These are phyloP conservation scores for Porogramme epimiltina DNA, from an alignment of 1,284 basidiomycete species.

Conservation along the genomic window DNA sequence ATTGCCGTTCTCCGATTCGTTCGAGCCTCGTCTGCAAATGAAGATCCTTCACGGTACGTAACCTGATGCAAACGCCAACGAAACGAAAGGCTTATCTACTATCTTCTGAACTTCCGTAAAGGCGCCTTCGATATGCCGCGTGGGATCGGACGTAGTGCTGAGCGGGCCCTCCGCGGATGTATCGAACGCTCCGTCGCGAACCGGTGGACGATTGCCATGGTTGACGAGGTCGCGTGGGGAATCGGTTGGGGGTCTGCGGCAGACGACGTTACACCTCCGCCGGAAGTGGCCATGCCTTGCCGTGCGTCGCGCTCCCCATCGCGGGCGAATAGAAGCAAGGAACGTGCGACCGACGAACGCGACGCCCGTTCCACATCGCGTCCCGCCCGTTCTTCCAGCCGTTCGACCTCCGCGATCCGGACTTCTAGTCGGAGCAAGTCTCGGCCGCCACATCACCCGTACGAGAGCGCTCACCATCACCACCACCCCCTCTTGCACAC, in stretches of 20 bases:
- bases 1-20: conserved; percentile 85
- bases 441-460: conserved; percentile 22
- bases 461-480: conserved; percentile 16
- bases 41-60: conserved; percentile 84
- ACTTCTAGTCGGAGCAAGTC: conserved; percentile 30
- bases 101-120: conserved; percentile 33
- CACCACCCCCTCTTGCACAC: conserved; percentile 19
- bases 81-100: conserved; percentile 11
- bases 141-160: conserved; percentile 68
- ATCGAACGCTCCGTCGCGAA: conserved; percentile 58
- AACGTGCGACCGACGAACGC: conserved; percentile 27
- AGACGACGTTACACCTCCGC: conserved; percentile 38
- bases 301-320: conserved; percentile 23
- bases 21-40: conserved; percentile 87
- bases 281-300: conserved; percentile 20
- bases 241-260: conserved; percentile 69
- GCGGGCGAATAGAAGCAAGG: conserved; percentile 17
- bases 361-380: conserved; percentile 26
- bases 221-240: conserved; percentile 80
- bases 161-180: conserved; percentile 76
- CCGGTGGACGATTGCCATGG: conserved; percentile 76
- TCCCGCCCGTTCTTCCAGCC: conserved; percentile 21
- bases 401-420: conserved; percentile 26
- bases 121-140: conserved; percentile 61
- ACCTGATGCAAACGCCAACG: background rate